phyloP scores from a whole-genome alignment of 1,284 basidiomycete species.

The Megacollybia platyphylla region DNA sequence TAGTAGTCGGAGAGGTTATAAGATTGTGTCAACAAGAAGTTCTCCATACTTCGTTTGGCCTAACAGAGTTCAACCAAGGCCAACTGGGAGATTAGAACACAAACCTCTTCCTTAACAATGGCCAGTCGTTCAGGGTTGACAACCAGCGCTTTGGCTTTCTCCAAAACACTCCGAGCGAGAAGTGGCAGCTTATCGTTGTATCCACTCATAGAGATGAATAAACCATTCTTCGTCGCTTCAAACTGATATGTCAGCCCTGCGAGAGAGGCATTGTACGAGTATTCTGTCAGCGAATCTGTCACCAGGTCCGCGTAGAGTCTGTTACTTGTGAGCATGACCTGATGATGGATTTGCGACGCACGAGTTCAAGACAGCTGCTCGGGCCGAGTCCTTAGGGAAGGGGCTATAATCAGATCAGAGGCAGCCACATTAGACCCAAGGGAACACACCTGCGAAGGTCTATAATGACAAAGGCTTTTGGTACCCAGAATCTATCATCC shows the following conservation, averaged over 20 bases:
- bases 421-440: not conserved
- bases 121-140: conserved; percentile 66
- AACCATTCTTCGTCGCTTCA: conserved; percentile 51
- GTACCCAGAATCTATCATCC: conserved; percentile 92
- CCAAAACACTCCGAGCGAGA: conserved; percentile 67
- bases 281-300: conserved; percentile 83
- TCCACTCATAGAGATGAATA: conserved; percentile 67
- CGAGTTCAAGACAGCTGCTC: conserved; percentile 52
- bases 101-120: conserved; percentile 79
- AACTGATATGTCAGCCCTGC: conserved; percentile 82
- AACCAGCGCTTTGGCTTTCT: conserved; percentile 57
- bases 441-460: conserved; percentile 52
- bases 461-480: conserved; percentile 68
- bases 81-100: conserved; percentile 5
- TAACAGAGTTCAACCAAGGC: conserved; percentile 16
- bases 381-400: conserved; percentile 39
- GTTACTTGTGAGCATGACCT: not conserved
- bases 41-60: conserved; percentile 69
- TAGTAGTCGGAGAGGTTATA: conserved; percentile 78
- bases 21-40: conserved; percentile 81
- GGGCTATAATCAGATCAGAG: conserved; percentile 24
- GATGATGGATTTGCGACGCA: conserved; percentile 14
- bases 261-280: conserved; percentile 86
- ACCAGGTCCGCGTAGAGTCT: conserved; percentile 82
- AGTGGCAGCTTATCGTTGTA: conserved; percentile 92